Conservation (phyloP, 345 rosid species). For the Anastatica hierochuntica region DNA sequence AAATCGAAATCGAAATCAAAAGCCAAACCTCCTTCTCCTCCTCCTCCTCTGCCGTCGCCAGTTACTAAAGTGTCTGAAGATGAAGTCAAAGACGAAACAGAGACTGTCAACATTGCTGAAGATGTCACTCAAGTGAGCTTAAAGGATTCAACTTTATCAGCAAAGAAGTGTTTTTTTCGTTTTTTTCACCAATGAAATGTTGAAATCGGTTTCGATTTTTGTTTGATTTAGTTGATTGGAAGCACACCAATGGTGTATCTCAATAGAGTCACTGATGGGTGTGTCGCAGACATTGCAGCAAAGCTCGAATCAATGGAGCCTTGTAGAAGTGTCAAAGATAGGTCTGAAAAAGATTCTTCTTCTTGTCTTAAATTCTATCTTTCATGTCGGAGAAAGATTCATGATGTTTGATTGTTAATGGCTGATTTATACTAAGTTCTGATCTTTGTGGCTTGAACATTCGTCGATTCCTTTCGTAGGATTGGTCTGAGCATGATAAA, state of each 20-base stretch:
- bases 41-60: too few relatives aligned
- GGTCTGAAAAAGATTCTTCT: slow-evolving; percentile 51
- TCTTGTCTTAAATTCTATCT: too few relatives aligned
- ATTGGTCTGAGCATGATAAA: slow-evolving; percentile 74
- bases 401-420: background rate
- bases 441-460: background rate
- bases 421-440: background rate
- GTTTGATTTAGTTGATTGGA: slow-evolving; percentile 59
- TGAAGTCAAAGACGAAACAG: slow-evolving; percentile 16
- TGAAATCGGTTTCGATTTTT: too few relatives aligned
- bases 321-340: slow-evolving; percentile 84
- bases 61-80: slow-evolving; percentile 13
- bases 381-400: too few relatives aligned
- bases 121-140: slow-evolving; percentile 60
- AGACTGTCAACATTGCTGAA: slow-evolving; percentile 58
- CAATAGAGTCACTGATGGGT: slow-evolving; percentile 64
- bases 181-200: too few relatives aligned
- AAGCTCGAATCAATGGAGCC: slow-evolving; percentile 99
- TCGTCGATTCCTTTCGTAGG: slow-evolving; percentile 27
- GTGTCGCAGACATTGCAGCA: slow-evolving; percentile 78
- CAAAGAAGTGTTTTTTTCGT: too few relatives aligned
- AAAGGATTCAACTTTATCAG: background rate
- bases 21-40: slow-evolving; percentile 25
- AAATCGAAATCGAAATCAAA: slow-evolving; percentile 18
- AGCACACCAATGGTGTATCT: slow-evolving; percentile 91